Base-by-base conservation (phyloP, 2,329 filamentous ascomycete genomes). In the Neofusicoccum ribis region DNA sequence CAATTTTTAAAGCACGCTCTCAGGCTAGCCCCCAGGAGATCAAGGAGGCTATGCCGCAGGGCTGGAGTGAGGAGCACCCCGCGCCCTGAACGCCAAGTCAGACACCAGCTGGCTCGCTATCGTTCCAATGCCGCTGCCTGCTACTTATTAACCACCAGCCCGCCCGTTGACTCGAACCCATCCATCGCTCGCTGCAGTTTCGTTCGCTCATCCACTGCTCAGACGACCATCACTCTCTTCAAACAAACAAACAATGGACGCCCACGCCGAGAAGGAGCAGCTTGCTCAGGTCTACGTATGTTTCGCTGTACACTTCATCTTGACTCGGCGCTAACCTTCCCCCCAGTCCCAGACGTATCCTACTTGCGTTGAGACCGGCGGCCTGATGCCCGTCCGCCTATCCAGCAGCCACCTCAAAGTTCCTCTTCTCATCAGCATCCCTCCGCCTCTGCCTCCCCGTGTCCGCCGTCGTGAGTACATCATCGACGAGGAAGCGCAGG, bases 61-160 rank as follows among this genome's bases (percentile, higher is more conserved):
- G 56, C 56, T 60, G 43, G 31, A 12, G 56, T 34, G 17, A 17
- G 27, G 56, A 14, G 73, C 71, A 15, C 76, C 73, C 1, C 64
- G 78, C 43, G 76, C 77, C 1, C 77, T 75, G 3, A 65, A 76
- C 37, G 31, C 70, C 5, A 68, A 70, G 14, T 54, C 71, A 11
- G 66, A 62, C 23, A 67, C 63, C 11, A 73, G 78, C 56, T 77
- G 76, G 1, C 61, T 66, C 2, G 74, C 75, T 4, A 75, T 73
- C 3, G 72, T 72, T 59, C 74, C 72, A 23, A 76, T 77, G 71
- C 31, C 20, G 31, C 56, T 47, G 56, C 56, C 56, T 60, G 31
- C 41, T 46, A 46, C 54, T 59, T 59, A 47, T 46, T 60, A 59
- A 8, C 27, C 27, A 15, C 6, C 31, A 27, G 8, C 15, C 47